These are phyloP conservation scores for Sicyos edulis DNA, from an alignment of 306 rosid species.

Conservation along the genomic window DNA sequence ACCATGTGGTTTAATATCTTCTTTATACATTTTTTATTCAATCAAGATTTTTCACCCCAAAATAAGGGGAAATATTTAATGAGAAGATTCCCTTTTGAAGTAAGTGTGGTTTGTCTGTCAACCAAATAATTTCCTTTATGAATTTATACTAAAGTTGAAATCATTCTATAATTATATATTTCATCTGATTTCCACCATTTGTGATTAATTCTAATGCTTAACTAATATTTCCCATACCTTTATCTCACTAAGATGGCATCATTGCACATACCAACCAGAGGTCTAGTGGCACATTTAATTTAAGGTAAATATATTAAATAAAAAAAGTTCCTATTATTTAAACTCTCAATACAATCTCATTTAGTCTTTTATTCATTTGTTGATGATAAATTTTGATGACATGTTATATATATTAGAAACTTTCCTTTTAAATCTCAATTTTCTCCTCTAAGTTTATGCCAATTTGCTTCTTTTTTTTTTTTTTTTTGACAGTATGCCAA, in stretches of 20 bases:
- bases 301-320: no score
- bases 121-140: neutral
- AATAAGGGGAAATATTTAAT: slow-evolving; percentile 12
- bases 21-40: slow-evolving; percentile 3
- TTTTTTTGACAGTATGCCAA: no score
- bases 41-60: slow-evolving; percentile 3
- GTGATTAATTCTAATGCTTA: neutral
- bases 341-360: no score
- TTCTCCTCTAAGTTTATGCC: no score
- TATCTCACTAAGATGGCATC: neutral
- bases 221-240: slow-evolving; percentile 3
- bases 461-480: no score
- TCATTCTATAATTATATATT: slow-evolving; percentile 18
- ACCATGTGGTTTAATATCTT: slow-evolving; percentile 16
- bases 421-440: no score
- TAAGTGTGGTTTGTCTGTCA: slow-evolving; percentile 20
- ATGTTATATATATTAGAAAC: no score
- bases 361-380: no score
- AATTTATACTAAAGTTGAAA: slow-evolving; percentile 14
- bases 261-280: no score
- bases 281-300: no score
- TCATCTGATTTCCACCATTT: slow-evolving; percentile 1
- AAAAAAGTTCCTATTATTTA: no score
- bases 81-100: slow-evolving; percentile 11
- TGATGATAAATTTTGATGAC: no score